Evolutionary conservation across 2,329 filamentous ascomycete genomes (phyloP).

Genomic region (Dothiorella sarmentorum): DNA sequence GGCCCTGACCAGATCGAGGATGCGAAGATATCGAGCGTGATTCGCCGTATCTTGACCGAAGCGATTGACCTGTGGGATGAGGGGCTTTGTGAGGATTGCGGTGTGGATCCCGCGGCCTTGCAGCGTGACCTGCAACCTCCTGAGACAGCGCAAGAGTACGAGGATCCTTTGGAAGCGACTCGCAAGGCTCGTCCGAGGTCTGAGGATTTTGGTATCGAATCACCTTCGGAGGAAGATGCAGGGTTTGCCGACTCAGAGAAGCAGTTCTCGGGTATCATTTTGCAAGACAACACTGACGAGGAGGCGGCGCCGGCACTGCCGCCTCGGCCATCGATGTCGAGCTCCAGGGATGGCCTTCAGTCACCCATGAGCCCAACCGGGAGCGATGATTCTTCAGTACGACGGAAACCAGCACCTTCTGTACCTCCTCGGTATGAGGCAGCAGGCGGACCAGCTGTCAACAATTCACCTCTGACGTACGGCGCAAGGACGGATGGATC

Average conservation of each 20-base stretch:
- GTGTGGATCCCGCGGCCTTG: conserved; percentile 38
- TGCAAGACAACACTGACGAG: conserved; percentile 41
- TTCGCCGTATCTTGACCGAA: conserved; percentile 48
- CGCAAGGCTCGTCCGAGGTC: conserved; percentile 22
- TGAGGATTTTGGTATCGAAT: conserved; percentile 16
- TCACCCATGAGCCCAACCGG: conserved; percentile 9
- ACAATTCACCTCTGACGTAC: conserved; percentile 40
- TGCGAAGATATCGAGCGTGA: conserved; percentile 50
- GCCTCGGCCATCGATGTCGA: conserved; percentile 29
- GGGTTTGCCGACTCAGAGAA: conserved; percentile 30
- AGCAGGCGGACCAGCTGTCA: conserved; percentile 12
- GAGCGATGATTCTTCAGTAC: conserved; percentile 26
- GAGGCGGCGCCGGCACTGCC: conserved; percentile 37
- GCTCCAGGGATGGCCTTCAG: neutral
- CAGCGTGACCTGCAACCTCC: conserved; percentile 41
- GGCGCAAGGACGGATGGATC: conserved; percentile 41
- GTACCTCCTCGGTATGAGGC: conserved; percentile 42
- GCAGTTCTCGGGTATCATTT: conserved; percentile 41
- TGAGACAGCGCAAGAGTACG: conserved; percentile 42
- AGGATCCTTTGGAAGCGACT: conserved; percentile 43
- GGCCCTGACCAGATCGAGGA: conserved; percentile 55
- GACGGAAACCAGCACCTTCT: conserved; percentile 43
- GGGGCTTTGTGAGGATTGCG: conserved; percentile 42
- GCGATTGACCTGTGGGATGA: conserved; percentile 47
- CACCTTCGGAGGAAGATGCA: conserved; percentile 23